Conservation (phyloP, 1,139 yeast genomes). For the Geotrichum cucujoidarum region DNA sequence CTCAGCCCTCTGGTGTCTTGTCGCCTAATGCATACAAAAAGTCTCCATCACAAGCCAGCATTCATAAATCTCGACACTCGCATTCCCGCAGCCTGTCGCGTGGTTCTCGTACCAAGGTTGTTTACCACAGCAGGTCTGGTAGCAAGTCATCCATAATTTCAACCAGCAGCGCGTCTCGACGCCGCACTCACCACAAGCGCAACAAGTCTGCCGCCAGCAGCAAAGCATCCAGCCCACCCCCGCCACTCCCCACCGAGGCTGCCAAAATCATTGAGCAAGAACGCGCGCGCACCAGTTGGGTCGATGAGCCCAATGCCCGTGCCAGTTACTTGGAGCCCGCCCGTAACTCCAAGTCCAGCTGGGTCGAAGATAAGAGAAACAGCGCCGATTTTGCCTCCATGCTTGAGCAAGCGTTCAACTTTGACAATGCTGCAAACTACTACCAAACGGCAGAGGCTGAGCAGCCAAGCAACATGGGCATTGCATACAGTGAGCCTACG, state of each 20-base stretch:
- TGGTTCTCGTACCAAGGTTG: conserved; percentile 2
- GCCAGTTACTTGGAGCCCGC: background rate
- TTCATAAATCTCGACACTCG: conserved; percentile 3
- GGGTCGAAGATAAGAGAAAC: background rate
- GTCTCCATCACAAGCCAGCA: background rate
- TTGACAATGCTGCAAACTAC: conserved; percentile 7
- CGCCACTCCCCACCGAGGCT: conserved; percentile 19
- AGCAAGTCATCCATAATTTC: conserved; percentile 10
- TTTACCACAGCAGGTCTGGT: conserved; percentile 7
- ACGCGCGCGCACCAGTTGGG: background rate
- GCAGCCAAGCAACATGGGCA: background rate
- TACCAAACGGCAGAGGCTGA: background rate
- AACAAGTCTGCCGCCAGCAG: background rate
- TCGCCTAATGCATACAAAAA: background rate
- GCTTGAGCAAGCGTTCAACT: conserved; percentile 20
- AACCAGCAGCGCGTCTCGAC: conserved; percentile 5
- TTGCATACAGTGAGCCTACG: background rate
- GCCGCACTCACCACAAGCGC: background rate
- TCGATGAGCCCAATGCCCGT: background rate
- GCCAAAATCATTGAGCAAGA: conserved; percentile 13
- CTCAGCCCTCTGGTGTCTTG: background rate
- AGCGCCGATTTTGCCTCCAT: conserved; percentile 18
- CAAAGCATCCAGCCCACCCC: conserved; percentile 11
- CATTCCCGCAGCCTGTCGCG: conserved; percentile 12
- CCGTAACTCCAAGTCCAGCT: background rate